Evolutionary conservation across 2,329 filamentous ascomycete genomes (phyloP).

Genomic region (Juglanconis sp.): DNA sequence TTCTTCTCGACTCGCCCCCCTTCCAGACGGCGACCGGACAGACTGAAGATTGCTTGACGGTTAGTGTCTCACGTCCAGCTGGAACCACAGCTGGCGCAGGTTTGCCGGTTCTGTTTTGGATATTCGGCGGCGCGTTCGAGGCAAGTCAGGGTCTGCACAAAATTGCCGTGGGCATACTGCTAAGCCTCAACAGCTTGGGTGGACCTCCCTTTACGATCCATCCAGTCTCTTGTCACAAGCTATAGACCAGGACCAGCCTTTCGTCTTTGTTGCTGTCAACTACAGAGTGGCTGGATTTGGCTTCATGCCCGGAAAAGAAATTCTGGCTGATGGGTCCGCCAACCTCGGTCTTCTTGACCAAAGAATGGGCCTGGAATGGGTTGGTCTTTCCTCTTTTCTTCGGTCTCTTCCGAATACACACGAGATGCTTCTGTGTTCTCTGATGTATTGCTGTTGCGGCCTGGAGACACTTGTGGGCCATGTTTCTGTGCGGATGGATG

Average conservation of each 20-base stretch:
- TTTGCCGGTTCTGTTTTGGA: slow-evolving; percentile 68
- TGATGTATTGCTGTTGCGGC: no score
- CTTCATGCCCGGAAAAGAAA: slow-evolving; percentile 67
- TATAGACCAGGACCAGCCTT: slow-evolving; percentile 53
- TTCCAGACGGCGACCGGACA: slow-evolving; percentile 53
- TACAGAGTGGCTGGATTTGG: slow-evolving; percentile 75
- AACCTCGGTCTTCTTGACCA: slow-evolving; percentile 75
- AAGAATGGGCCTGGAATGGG: slow-evolving; percentile 69
- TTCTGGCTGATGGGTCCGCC: slow-evolving; percentile 62
- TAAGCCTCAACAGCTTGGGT: slow-evolving; percentile 36
- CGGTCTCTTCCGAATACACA: neutral
- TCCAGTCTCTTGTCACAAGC: slow-evolving; percentile 43
- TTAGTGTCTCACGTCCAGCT: slow-evolving; percentile 57
- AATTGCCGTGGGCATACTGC: neutral
- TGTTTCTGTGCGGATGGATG: neutral
- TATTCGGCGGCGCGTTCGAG: slow-evolving; percentile 66
- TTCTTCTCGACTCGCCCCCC: slow-evolving; percentile 53
- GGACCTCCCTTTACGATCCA: slow-evolving; percentile 50
- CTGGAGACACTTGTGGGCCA: no score
- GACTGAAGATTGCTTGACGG: slow-evolving; percentile 62
- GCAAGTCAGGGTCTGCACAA: slow-evolving; percentile 17
- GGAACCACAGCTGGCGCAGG: slow-evolving; percentile 53
- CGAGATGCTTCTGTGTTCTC: no score
- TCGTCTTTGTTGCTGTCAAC: slow-evolving; percentile 75
- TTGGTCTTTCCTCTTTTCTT: neutral